Base-by-base conservation (phyloP, 2,329 filamentous ascomycete genomes). In the Penicillium sp. region DNA sequence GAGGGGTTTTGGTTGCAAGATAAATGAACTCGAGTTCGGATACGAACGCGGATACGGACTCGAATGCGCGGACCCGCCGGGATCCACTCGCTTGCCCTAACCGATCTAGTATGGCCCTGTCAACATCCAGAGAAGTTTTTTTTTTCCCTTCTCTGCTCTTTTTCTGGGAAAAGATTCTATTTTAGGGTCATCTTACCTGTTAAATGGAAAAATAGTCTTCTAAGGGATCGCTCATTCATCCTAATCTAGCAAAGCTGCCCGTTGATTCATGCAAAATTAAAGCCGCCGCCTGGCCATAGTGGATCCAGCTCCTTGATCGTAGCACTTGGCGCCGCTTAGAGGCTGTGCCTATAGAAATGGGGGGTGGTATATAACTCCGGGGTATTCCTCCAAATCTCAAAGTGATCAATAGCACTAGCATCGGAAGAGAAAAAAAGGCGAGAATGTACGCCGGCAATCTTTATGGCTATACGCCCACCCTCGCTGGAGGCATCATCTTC, bases 401-500 rank as follows among this genome's bases (percentile, higher is more conserved):
- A 5, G 6, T 36, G 5, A 18, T 31, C 29, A 37, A 11, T 37
- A 37, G 14, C 13, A n/a, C 18, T 16, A 11, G 34, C 19, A 37
- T 21, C 34, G 34, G 6, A 14, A n/a, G 5, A 37, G 14, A 18
- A 14, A 37, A 18, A 36, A 21, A 39, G 23, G 24, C 2, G n/a
- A 62, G 36, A 7, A 64, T 63, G 57, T 49, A 57, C 14, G 26
- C 46, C 36, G 43, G 53, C 9, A 59, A 67, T 46, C 56, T 68
- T n/a, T 74, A 73, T 55, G 70, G 72, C 43, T 81, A 81, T 58
- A 70, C 68, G 9, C 70, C 82, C 0, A 79, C 77, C 0, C 51
- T 82, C 0, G 67, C 74, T 0, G 79, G 74, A 0, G 81, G 79
- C 1, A 64, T 77, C 16, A 67, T 80, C 5, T 81, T 83, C 54